Evolutionary conservation across 371 early-diverging fungal genomes (phyloP), one percentile per base, ranked within the genome.

Genomic region (Phascolomyces articulosus): DNA sequence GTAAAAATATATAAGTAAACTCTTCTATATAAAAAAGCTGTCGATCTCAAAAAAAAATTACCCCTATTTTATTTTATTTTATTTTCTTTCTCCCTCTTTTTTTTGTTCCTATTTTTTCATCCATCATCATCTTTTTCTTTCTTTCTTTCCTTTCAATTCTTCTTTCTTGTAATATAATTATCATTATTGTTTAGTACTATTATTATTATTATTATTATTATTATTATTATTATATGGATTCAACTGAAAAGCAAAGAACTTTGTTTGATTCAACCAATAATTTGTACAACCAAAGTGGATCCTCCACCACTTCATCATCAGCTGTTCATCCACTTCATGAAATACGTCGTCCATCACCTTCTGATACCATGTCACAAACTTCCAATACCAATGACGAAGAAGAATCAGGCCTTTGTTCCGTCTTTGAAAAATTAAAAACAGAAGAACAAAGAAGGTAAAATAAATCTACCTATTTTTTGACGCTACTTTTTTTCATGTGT

Each of bases 341-440:
- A 8, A 29, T 31, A 21, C 28, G 16, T 16, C 63, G 21, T 9
- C 51, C 58, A 9, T 49, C 29, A 15, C 48, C 56, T 9, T 38
- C 57, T 9, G 66, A 70, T 60, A 60, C 23, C 34, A 51, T 40
- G 28, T 58, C 62, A 27, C 64, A 64, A 58, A 54, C 67, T 15
- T 71, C 77, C 28, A 62, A 75, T 21, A 70, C 73, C 18, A 78
- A 77, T 62, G 40, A 62, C 27, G 27, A 41, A 15, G 51, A 58
- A 40, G 58, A 58, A 28, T 65, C 65, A 38, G 63, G 63, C 20
- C 58, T 63, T 18, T 58, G 58, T 55, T 55, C 54, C 20, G 40
- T 69, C 23, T 62, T 62, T 62, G 48, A 60, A 27, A 61, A 64
- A 40, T 40, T 70, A 27, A 63, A 73, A 26, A 60, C 29, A 27